Percentiles rank a stretch among this genome's conserved stretches.
phyloP scores from a whole-genome alignment of 331 rosid species.

The Acacia concinna region DNA sequence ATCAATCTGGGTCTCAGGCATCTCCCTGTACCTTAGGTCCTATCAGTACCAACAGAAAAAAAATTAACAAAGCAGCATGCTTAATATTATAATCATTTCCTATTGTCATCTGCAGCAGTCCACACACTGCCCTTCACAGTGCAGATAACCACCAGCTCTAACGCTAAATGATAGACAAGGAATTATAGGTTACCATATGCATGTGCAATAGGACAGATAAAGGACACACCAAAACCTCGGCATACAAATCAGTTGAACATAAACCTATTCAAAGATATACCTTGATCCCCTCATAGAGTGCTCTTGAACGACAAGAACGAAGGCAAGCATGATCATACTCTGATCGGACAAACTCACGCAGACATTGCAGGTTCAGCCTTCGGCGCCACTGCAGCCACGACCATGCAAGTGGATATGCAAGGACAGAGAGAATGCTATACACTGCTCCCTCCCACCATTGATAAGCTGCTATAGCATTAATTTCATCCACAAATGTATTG shows the following conservation, averaged over 20 bases:
- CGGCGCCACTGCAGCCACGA: slow-evolving; percentile 98
- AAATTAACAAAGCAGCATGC: neutral
- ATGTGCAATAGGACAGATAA: neutral
- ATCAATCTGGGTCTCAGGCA: neutral
- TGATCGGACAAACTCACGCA: slow-evolving; percentile 94
- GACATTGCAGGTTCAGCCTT: slow-evolving; percentile 75
- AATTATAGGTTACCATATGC: slow-evolving; percentile 19
- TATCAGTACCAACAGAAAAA: neutral
- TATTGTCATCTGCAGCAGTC: neutral
- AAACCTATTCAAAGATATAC: slow-evolving; percentile 41
- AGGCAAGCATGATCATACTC: slow-evolving; percentile 97
- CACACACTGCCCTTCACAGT: slow-evolving; percentile 2
- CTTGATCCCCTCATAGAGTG: slow-evolving; percentile 98
- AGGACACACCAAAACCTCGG: slow-evolving; percentile 8
- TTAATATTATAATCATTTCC: neutral
- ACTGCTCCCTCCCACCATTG: slow-evolving; percentile 99
- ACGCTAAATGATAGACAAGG: neutral
- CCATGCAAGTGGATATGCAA: slow-evolving; percentile 91
- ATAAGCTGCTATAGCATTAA: slow-evolving; percentile 86
- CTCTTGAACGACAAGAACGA: slow-evolving; percentile 96
- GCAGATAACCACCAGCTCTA: neutral
- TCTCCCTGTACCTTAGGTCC: neutral
- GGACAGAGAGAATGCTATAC: slow-evolving; percentile 69
- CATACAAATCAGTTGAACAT: neutral
- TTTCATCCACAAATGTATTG: slow-evolving; percentile 88